phyloP scores from a whole-genome alignment of 129 eudicot genomes.

The Escallonia herrerae region DNA sequence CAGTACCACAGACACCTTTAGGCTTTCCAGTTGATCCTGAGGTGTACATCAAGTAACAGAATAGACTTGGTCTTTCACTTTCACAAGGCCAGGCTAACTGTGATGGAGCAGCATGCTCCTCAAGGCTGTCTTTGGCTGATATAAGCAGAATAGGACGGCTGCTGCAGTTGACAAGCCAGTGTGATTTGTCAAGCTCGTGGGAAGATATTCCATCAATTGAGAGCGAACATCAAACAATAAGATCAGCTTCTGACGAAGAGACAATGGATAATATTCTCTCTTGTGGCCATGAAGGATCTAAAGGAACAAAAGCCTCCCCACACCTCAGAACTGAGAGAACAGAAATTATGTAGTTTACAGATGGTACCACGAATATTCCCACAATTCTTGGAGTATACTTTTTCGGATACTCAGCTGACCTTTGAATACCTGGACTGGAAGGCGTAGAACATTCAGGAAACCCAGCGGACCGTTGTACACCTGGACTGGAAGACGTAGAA shows the following conservation, averaged over 20 bases:
- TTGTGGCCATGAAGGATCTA: constrained; percentile 89
- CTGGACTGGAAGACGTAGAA: constrained; percentile 2
- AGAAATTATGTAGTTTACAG: constrained; percentile 69
- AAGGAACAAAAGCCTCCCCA: constrained; percentile 87
- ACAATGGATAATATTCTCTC: constrained; percentile 53
- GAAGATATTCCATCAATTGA: constrained; percentile 24
- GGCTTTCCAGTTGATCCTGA: constrained; percentile 95
- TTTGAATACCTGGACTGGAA: constrained; percentile 8
- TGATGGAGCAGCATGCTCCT: constrained; percentile 21
- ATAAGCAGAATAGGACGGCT: constrained; percentile 36
- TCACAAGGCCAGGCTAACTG: constrained; percentile 61
- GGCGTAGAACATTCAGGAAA: background rate
- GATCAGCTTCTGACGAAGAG: constrained; percentile 55
- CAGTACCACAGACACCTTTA: constrained; percentile 94
- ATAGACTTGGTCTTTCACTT: constrained; percentile 31
- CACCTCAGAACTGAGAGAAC: constrained; percentile 73
- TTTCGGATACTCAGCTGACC: constrained; percentile 5
- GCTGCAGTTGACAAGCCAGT: constrained; percentile 40
- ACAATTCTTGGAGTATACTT: constrained; percentile 41
- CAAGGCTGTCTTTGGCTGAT: constrained; percentile 28
- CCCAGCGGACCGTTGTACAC: constrained; percentile 10
- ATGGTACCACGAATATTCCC: constrained; percentile 82
- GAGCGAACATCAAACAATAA: constrained; percentile 41
- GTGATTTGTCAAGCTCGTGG: constrained; percentile 35
- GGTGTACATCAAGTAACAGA: constrained; percentile 87